Base-by-base conservation (phyloP, 352 stramenopile species). In the Pythium chondricola region DNA sequence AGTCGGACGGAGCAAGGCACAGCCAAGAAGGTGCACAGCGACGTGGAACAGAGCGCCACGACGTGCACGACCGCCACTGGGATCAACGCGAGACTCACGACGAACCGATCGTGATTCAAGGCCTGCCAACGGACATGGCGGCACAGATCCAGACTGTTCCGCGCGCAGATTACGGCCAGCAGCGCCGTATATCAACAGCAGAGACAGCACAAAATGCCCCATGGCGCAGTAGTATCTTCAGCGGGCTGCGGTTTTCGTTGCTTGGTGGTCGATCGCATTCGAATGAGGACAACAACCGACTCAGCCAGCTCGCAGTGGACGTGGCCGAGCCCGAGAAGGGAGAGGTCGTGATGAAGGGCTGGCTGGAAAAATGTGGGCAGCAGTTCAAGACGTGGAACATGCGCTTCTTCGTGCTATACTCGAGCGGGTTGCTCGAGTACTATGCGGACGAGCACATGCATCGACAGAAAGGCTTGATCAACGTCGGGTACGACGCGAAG, bases 371-470 rank as follows among this genome's bases (percentile, higher is more conserved):
- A 54, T 93, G 83, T 48, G 80, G 83, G 2, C 79, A 91, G 60
- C 78, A 87, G 48, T 89, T 94, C 60, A 93, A 94, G 72, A 92
- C 83, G 41, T 93, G 83, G 83, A 91, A 94, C 54, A 90, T 73
- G 80, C 78, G 81, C 33, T 93, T 89, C 65, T 94, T 94, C 46
- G 83, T 93, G 41, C 63, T 94, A 36, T 74, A 78, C 16, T 65
- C 83, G 39, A 81, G 93, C 57, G 79, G 83, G 26, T 71, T 88
- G 38, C 65, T 94, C 45, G 82, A 74, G 7, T 93, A 93, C 48
- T 94, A 90, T 50, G 68, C 61, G 1, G 76, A 90, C 51, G 76
- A 89, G 48, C 69, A 76, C 30, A 66, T 83, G 31, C 76, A 74
- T 47, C 88, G 83, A 61, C 63, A 81, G 16, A 94, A 94, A 35